phyloP scores from a whole-genome alignment of 75 land plant species.

The Cryptomeria japonica region DNA sequence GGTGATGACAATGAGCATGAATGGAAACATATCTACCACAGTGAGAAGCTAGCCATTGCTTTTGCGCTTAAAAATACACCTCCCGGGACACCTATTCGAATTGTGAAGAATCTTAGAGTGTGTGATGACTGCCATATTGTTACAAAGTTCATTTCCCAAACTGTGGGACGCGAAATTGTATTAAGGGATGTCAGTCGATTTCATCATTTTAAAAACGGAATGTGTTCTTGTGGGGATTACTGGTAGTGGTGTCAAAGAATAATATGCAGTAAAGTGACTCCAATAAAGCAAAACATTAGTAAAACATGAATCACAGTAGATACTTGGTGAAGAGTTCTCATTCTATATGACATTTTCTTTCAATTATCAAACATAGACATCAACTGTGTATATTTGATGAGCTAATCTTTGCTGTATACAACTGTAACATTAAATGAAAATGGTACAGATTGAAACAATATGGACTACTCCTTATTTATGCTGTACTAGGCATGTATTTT shows the following conservation, averaged over 20 bases:
- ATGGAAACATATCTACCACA: constrained; percentile 12
- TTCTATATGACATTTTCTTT: not conserved
- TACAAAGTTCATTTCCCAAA: constrained; percentile 22
- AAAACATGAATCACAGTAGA: not conserved
- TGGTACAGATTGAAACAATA: not conserved
- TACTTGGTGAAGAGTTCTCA: not conserved
- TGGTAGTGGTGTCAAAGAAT: constrained; percentile 25
- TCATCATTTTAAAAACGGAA: constrained; percentile 27
- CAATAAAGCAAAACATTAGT: not conserved
- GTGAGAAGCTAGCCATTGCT: constrained; percentile 56
- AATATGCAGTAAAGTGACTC: not conserved
- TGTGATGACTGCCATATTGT: constrained; percentile 30
- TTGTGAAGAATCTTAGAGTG: constrained; percentile 30
- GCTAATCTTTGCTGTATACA: not conserved
- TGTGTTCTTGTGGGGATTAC: constrained; percentile 34
- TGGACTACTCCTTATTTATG: not conserved
- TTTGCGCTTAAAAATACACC: constrained; percentile 33
- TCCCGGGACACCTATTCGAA: constrained; percentile 21
- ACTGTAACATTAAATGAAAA: not conserved
- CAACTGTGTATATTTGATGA: not conserved
- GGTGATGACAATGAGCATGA: constrained; percentile 21
- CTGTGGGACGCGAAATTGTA: constrained; percentile 15
- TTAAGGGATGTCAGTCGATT: constrained; percentile 22
- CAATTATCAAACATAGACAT: not conserved
- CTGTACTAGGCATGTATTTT: not conserved